Base-by-base conservation (phyloP, 306 rosid genomes). In the Lathyrus aphaca region DNA sequence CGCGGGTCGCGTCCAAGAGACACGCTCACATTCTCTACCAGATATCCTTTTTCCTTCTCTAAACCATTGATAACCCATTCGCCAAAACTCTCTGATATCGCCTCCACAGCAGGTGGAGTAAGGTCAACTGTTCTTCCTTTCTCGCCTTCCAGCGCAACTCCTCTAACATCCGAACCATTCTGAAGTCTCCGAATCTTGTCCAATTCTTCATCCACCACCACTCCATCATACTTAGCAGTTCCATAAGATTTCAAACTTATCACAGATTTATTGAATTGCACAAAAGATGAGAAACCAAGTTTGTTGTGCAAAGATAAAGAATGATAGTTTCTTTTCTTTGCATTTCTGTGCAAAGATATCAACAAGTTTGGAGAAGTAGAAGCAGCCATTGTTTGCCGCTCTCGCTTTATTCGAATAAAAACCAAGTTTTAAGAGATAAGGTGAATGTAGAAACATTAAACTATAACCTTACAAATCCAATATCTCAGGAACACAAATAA, bases 131-230 rank as follows among this genome's bases (percentile, higher is more conserved):
- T 40, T 78, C 98, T 80, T 2, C 92, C 89, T 75, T 78, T 88
- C 79, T 93, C 98, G 3, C 98, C 96, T 61, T 79, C 85, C 86
- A 93, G 12, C 15, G 97, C 97, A 71, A 88, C 91, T 50, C 97
- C 97, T 38, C 96, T 84, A 69, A 93, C 90, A 19, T 93, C 98
- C 4, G 98, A 86, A 48, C 98, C 98, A 4, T 93, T 93, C 73
- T 93, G 98, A 19, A 93, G 96, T 84, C 98, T 80, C 74, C 81
- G 74, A 38, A 90, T 90, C 75, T 39, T 83, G 25, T 80, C 97
- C 91, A 90, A 83, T 51, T 93, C 97, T 71, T 90, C 98, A 23
- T 93, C 96, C 68, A 64, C 88, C 75, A 68, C 82, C 7, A 85
- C 86, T 23, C 78, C 95, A 78, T 80, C 81, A 66, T 77, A 74